Evolutionary conservation across 768 basidiomycete genomes (phyloP).

Genomic region (Phlebiopsis gigantea): DNA sequence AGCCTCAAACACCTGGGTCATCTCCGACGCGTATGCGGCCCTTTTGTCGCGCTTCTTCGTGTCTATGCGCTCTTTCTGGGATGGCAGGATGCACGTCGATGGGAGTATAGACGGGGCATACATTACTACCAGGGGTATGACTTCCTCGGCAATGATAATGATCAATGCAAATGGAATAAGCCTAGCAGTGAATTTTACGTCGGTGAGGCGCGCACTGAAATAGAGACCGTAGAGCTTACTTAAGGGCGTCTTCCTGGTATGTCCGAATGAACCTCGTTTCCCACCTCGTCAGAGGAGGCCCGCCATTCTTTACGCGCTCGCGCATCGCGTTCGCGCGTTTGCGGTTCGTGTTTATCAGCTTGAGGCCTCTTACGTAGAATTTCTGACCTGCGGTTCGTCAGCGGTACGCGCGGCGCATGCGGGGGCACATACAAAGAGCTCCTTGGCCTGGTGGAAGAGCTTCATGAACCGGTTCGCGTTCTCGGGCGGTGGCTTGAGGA

Average conservation of each 20-base stretch:
- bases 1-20: constrained; percentile 17
- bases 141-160: constrained; percentile 70
- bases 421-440: constrained; percentile 35
- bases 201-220: neutral
- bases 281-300: constrained; percentile 55
- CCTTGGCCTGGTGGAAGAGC: constrained; percentile 43
- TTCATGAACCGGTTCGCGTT: constrained; percentile 52
- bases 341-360: constrained; percentile 61
- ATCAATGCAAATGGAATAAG: constrained; percentile 77
- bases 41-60: constrained; percentile 44
- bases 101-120: constrained; percentile 83
- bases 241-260: constrained; percentile 62
- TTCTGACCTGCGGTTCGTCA: constrained; percentile 34
- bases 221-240: constrained; percentile 37
- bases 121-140: constrained; percentile 78
- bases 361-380: constrained; percentile 80
- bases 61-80: constrained; percentile 65
- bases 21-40: constrained; percentile 19
- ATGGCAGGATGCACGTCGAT: constrained; percentile 80
- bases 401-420: neutral
- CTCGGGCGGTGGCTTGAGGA: constrained; percentile 59
- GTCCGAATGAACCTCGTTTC: constrained; percentile 67
- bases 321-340: constrained; percentile 48
- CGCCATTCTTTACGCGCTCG: constrained; percentile 53
- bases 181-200: constrained; percentile 29